Conservation (phyloP, 768 basidiomycete species). For the Amanita molliuscula region DNA sequence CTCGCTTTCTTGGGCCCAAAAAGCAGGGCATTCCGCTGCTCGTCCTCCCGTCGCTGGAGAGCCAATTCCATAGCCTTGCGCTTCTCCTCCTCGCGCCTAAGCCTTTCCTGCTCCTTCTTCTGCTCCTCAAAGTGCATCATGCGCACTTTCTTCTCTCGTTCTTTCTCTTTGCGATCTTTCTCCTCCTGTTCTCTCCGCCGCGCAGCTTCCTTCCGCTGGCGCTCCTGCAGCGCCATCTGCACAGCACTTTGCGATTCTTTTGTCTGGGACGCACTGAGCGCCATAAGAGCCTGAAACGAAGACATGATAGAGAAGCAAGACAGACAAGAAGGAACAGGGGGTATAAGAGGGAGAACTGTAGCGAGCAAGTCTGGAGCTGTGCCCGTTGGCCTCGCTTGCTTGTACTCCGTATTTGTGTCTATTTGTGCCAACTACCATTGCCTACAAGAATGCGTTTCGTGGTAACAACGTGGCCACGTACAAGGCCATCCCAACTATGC, state of each 20-base stretch:
- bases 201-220: conserved; percentile 46
- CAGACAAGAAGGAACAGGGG: background rate
- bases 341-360: background rate
- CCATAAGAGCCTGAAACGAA: conserved; percentile 56
- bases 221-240: conserved; percentile 44
- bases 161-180: conserved; percentile 48
- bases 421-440: background rate
- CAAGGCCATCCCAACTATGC: conserved; percentile 18
- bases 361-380: conserved; percentile 4
- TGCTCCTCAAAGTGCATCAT: conserved; percentile 59
- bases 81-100: conserved; percentile 34
- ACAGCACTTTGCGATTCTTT: conserved; percentile 46
- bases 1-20: conserved; percentile 58
- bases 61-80: conserved; percentile 35
- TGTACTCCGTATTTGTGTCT: background rate
- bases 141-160: conserved; percentile 46
- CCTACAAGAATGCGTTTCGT: conserved; percentile 10
- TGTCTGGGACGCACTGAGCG: conserved; percentile 57
- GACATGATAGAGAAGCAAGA: conserved; percentile 24
- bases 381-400: background rate
- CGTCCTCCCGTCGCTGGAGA: conserved; percentile 48
- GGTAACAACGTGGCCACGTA: conserved; percentile 27
- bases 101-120: conserved; percentile 46
- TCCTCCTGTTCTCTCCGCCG: conserved; percentile 54
- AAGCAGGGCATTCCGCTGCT: conserved; percentile 44